A percentile compares a stretch with the other conserved stretches of the same genome.
Conservation (phyloP, 202 grass and related monocot species). For the Zizania palustris region DNA sequence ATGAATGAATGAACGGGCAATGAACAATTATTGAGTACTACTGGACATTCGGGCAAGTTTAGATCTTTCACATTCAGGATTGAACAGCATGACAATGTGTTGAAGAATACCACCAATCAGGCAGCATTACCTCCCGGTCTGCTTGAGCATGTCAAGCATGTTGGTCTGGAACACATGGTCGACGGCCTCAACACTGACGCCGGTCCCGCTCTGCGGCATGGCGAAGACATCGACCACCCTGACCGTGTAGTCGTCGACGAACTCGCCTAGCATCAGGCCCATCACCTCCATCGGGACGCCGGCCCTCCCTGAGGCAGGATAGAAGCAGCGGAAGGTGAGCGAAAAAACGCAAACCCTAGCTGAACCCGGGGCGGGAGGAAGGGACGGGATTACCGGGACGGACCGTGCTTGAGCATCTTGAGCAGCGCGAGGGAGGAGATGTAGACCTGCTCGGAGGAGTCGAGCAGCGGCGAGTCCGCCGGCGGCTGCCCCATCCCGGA, state of each 20-base stretch:
- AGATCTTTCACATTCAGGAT: background rate
- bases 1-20: background rate
- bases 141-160: slow-evolving; percentile 99
- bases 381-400: slow-evolving; percentile 11
- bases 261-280: slow-evolving; percentile 95
- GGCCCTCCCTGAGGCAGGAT: slow-evolving; percentile 56
- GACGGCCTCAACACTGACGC: slow-evolving; percentile 86
- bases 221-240: slow-evolving; percentile 92
- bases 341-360: background rate
- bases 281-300: slow-evolving; percentile 99
- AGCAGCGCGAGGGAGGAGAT: slow-evolving; percentile 95
- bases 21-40: background rate
- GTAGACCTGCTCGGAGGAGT: slow-evolving; percentile 93
- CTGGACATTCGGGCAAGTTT: background rate
- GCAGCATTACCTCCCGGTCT: slow-evolving; percentile 68
- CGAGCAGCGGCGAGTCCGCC: slow-evolving; percentile 64
- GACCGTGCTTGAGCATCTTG: slow-evolving; percentile 99
- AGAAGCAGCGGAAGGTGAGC: background rate
- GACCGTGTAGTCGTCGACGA: slow-evolving; percentile 93
- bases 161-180: slow-evolving; percentile 94
- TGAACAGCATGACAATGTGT: background rate
- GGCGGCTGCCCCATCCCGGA: slow-evolving; percentile 75
- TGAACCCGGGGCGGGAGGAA: background rate
- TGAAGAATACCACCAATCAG: slow-evolving; percentile 4
- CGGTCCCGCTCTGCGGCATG: slow-evolving; percentile 94